Base-by-base conservation (phyloP, 2,329 filamentous ascomycete species). In the Daldinia eschscholtzii region DNA sequence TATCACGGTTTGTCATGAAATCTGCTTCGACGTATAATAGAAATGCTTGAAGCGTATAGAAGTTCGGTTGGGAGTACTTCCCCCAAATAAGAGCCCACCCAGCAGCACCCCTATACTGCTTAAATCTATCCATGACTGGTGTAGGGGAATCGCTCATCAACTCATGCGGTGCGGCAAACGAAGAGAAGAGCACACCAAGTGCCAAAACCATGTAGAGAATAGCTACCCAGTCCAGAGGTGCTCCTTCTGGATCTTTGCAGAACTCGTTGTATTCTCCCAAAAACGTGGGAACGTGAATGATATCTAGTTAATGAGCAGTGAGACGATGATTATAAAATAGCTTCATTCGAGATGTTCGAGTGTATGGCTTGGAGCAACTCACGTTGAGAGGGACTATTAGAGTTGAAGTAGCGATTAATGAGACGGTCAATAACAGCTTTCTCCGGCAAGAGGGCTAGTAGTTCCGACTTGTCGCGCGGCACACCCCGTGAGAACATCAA, bases 281-380 rank as follows among this genome's bases (percentile, higher is more conserved):
- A 61, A 88, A 88, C 0, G 82, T 84, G 18, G 86, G 86, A 12
- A 81, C 81, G 68, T 89, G 87, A 28, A 88, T 74, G 6, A 86
- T 81, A 64, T 86, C 86, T 88, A 12, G 18, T 9, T 52, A 33
- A 18, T 72, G 30, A 72, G 70, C 9, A 64, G 39, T 28, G 42
- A 56, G 20, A 28, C 39, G 18, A 62, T 33, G 18, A 6, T 9
- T 4, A 20, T 52, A 56, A 12, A 13, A 62, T 4, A 52, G 18
- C 13, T n/a, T 9, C 5, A 37, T 12, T 41, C n/a, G 23, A 52
- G 37, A 41, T 10, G 57, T 42, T 23, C 12, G 15, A 39, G 37
- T 56, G 1, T 26, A 37, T 20, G 23, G 10, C 20, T 53, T 12
- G 42, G 20, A 33, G 15, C 2, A 4, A 77, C 81, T 74, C 74